Conservation (phyloP, 305 asterid genomes). For the Fraxinus velutina region DNA sequence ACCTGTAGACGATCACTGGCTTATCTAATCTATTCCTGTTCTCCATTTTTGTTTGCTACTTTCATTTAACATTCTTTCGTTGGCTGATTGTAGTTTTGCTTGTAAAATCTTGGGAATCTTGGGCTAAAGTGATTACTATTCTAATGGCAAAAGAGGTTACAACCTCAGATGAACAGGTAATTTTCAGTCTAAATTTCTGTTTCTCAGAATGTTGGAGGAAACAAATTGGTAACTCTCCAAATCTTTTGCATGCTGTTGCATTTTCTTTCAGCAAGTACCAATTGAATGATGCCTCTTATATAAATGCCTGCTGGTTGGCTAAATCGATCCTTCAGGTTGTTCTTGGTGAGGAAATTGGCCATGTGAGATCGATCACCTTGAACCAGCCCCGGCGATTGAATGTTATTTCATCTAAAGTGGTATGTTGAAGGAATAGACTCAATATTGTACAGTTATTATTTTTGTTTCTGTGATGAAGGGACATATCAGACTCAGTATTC, state of each 20-base stretch:
- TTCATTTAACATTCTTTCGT: neutral
- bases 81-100: constrained; percentile 17
- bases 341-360: constrained; percentile 61
- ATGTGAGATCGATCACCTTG: constrained; percentile 64
- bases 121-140: constrained; percentile 22
- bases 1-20: neutral
- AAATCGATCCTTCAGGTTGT: constrained; percentile 52
- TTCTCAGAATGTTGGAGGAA: neutral
- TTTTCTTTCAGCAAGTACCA: constrained; percentile 1
- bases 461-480: neutral
- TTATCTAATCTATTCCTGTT: neutral
- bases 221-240: neutral
- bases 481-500: neutral
- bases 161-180: constrained; percentile 45
- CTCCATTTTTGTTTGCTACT: neutral
- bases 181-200: constrained; percentile 15
- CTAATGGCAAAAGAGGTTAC: constrained; percentile 44
- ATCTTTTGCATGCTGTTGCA: constrained; percentile 8
- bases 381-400: constrained; percentile 84
- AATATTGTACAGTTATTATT: neutral
- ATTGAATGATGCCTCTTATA: neutral
- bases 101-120: constrained; percentile 16
- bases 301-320: neutral
- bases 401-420: constrained; percentile 72
- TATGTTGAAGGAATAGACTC: constrained; percentile 33